Conservation (phyloP, 345 rosid genomes). For the Odontarrhena argentea region DNA sequence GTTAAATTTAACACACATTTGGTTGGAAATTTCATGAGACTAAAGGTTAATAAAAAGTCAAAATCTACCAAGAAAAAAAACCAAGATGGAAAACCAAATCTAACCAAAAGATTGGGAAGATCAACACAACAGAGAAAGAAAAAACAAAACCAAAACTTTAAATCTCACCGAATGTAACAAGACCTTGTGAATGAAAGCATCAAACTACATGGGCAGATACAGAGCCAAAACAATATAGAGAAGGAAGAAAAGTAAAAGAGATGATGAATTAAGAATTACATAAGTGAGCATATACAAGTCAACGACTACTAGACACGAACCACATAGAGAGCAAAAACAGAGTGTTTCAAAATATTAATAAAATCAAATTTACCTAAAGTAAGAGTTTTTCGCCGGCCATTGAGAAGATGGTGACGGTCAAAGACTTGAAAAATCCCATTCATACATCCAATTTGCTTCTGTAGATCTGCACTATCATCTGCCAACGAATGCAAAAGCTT, state of each 20-base stretch:
- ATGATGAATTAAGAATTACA: constrained; percentile 12
- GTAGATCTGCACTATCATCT: constrained; percentile 90
- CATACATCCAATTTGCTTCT: constrained; percentile 98
- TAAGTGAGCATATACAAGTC: constrained; percentile 35
- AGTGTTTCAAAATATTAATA: constrained; percentile 19
- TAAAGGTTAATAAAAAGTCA: constrained; percentile 28
- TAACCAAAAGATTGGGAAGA: constrained; percentile 37
- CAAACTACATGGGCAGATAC: constrained; percentile 23
- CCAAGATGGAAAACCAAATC: constrained; percentile 18
- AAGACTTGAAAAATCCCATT: constrained; percentile 87
- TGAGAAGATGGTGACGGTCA: constrained; percentile 66
- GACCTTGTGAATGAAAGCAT: neutral
- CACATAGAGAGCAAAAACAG: constrained; percentile 18
- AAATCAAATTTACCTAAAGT: constrained; percentile 56
- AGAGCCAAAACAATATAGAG: constrained; percentile 19
- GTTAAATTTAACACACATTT: constrained; percentile 31
- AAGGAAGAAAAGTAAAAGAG: constrained; percentile 19
- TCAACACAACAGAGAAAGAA: constrained; percentile 34
- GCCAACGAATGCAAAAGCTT: constrained; percentile 90
- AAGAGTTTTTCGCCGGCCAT: constrained; percentile 64
- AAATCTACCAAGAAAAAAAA: constrained; percentile 35
- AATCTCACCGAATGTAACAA: constrained; percentile 27
- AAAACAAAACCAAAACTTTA: constrained; percentile 17
- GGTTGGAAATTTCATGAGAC: constrained; percentile 26
- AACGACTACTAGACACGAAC: constrained; percentile 40